Conservation (phyloP, 75 land plant genomes). For the Sequoia sempervirens region DNA sequence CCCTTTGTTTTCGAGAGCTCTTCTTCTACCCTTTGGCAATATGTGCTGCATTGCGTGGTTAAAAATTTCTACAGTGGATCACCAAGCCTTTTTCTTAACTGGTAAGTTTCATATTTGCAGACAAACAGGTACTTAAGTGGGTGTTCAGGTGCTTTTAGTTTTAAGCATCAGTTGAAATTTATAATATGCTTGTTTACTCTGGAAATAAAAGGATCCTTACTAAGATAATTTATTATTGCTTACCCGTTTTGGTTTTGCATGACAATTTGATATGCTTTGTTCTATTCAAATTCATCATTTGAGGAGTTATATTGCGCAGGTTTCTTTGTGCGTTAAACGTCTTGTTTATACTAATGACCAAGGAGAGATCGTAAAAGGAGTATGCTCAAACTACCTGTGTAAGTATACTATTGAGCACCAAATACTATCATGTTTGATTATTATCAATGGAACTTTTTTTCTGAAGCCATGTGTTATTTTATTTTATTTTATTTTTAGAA, state of each 20-base stretch:
- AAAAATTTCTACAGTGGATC: no score
- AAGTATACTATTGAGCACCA: constrained; percentile 21
- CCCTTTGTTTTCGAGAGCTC: no score
- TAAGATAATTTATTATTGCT: neutral
- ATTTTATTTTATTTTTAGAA: no score
- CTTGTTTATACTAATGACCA: constrained; percentile 90
- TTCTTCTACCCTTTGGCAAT: no score
- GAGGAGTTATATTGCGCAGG: constrained; percentile 30
- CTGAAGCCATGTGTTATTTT: neutral
- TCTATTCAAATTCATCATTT: neutral
- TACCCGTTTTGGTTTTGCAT: neutral
- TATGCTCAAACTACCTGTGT: constrained; percentile 97
- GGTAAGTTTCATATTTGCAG: neutral
- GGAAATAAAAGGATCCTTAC: neutral
- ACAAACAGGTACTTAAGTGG: neutral
- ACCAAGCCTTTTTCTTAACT: no score
- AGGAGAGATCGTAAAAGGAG: constrained; percentile 94
- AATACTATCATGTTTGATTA: neutral
- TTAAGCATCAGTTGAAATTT: neutral
- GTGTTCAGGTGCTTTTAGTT: neutral
- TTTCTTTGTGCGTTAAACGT: constrained; percentile 93
- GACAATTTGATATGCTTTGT: neutral
- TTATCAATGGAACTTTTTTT: neutral
- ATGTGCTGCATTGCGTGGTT: no score
- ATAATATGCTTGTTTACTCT: neutral